Evolutionary conservation across 73 alveolate species (phyloP).

Genomic region (Stentor coeruleus): DNA sequence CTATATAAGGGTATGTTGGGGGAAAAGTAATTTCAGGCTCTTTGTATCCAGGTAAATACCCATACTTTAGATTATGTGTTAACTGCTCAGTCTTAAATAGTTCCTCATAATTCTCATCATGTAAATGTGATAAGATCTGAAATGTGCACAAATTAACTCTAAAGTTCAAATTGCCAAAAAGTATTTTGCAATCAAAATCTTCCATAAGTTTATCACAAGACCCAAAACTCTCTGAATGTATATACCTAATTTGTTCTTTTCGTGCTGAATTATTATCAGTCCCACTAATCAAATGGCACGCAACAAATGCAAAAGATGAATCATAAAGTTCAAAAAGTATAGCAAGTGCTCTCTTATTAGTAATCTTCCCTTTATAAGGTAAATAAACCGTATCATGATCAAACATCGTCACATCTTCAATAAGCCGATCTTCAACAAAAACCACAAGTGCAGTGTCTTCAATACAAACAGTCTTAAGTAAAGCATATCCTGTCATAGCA

Average conservation of each 20-base stretch:
- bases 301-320: slow-evolving; percentile 55
- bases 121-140: slow-evolving; percentile 25
- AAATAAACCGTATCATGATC: slow-evolving; percentile 60
- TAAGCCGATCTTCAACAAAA: not conserved
- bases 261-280: slow-evolving; percentile 49
- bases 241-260: slow-evolving; percentile 38
- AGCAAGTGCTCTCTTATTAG: slow-evolving; percentile 88
- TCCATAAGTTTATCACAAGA: too few species aligned
- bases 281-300: slow-evolving; percentile 83
- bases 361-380: slow-evolving; percentile 83
- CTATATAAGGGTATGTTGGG: slow-evolving; percentile 89
- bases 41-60: not conserved
- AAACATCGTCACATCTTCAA: slow-evolving; percentile 5
- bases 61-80: slow-evolving; percentile 30
- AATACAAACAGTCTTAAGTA: not conserved
- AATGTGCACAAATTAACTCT: slow-evolving; percentile 36
- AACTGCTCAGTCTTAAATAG: slow-evolving; percentile 34
- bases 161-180: slow-evolving; percentile 85
- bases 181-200: slow-evolving; percentile 60
- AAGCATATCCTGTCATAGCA: not conserved
- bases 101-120: not conserved
- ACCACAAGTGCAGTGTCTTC: not conserved
- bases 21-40: slow-evolving; percentile 82
- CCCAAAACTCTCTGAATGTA: slow-evolving; percentile 50
- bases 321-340: slow-evolving; percentile 69